Conservation (phyloP, 768 basidiomycete species). For the Podaxis sp. region DNA sequence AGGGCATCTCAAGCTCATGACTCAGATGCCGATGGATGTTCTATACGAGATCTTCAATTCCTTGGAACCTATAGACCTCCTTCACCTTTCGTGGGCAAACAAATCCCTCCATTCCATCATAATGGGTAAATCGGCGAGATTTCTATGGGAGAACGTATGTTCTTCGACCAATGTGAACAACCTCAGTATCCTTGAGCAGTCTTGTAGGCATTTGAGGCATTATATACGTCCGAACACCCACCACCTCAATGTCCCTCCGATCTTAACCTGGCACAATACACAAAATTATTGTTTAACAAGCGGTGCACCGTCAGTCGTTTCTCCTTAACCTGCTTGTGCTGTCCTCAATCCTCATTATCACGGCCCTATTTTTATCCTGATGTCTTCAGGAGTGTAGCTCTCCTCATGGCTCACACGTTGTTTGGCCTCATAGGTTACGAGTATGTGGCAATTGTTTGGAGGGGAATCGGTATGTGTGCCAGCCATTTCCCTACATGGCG, state of each 20-base stretch:
- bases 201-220: conserved; percentile 4
- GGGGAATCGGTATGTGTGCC: background rate
- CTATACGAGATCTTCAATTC: conserved; percentile 34
- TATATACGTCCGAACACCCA: conserved; percentile 6
- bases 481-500: background rate
- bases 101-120: conserved; percentile 31
- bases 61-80: conserved; percentile 34
- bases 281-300: conserved; percentile 28
- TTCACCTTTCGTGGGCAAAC: conserved; percentile 34
- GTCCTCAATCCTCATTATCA: background rate
- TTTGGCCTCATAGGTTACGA: conserved; percentile 6
- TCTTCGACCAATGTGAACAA: conserved; percentile 6
- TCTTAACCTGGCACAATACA: conserved; percentile 28
- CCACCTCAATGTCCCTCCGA: conserved; percentile 26
- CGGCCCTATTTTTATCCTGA: background rate
- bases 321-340: background rate
- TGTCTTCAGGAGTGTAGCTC: background rate
- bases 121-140: conserved; percentile 17
- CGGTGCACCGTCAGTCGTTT: conserved; percentile 6
- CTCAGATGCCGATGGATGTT: conserved; percentile 31
- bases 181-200: conserved; percentile 16
- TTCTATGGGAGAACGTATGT: conserved; percentile 30
- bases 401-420: conserved; percentile 5
- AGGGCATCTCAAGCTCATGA: conserved; percentile 23
- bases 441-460: conserved; percentile 1